These are phyloP conservation scores for Candida ovalis DNA, from an alignment of 805 yeast genomes.

Conservation along the genomic window DNA sequence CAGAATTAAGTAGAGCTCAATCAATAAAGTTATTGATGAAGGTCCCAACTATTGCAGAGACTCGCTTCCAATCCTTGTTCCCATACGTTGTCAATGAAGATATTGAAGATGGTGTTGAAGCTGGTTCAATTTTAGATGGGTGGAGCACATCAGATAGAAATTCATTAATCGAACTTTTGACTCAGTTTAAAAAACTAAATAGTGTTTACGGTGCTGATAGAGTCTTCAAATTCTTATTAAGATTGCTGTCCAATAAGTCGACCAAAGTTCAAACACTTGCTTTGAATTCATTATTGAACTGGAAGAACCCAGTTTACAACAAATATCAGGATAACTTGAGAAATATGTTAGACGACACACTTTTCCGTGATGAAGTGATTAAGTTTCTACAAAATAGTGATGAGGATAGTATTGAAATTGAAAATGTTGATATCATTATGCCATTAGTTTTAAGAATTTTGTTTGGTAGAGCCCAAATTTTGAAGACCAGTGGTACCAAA, in stretches of 20 bases:
- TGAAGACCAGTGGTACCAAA: conserved; percentile 64
- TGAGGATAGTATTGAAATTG: conserved; percentile 50
- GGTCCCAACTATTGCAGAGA: conserved; percentile 70
- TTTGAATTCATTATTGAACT: conserved; percentile 62
- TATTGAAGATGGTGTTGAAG: conserved; percentile 30
- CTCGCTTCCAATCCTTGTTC: conserved; percentile 49
- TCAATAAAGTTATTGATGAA: conserved; percentile 52
- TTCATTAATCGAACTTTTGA: conserved; percentile 55
- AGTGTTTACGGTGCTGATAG: conserved; percentile 48
- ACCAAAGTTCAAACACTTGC: conserved; percentile 69
- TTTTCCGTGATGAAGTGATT: conserved; percentile 81
- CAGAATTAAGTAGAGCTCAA: conserved; percentile 50
- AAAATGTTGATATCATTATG: conserved; percentile 58
- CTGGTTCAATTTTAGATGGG: conserved; percentile 18
- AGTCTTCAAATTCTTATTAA: conserved; percentile 50
- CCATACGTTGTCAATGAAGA: conserved; percentile 49
- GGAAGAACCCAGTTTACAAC: conserved; percentile 51
- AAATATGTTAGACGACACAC: conserved; percentile 75
- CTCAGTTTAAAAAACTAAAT: conserved; percentile 61
- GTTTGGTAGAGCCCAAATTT: conserved; percentile 80
- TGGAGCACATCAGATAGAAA: conserved; percentile 46
- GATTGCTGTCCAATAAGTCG: conserved; percentile 57
- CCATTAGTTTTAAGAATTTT: conserved; percentile 73
- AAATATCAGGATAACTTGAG: conserved; percentile 71
- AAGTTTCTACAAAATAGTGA: conserved; percentile 53